Conservation (phyloP, 345 rosid genomes). For the Lepidium didymum region DNA sequence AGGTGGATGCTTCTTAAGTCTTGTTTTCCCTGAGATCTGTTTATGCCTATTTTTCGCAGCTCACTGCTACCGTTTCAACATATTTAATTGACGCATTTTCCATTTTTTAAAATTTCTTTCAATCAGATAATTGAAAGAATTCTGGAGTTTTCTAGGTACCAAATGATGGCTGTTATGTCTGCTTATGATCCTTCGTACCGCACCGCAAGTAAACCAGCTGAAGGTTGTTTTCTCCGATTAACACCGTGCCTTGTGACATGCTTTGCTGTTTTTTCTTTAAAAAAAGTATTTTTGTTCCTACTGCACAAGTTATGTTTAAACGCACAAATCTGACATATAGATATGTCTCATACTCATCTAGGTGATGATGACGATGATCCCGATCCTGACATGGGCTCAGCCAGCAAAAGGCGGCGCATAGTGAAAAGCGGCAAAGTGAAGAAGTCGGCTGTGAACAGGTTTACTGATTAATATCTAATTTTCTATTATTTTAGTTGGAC, state of each 20-base stretch:
- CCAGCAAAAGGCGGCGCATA: conserved; percentile 70
- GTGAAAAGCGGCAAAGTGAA: conserved; percentile 63
- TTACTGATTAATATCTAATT: conserved; percentile 29
- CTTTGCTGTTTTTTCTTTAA: not conserved
- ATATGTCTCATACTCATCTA: conserved; percentile 29
- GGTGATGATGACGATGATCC: conserved; percentile 88
- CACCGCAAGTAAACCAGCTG: conserved; percentile 71
- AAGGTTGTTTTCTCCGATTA: conserved; percentile 47
- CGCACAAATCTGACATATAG: conserved; percentile 9
- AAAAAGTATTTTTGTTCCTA: not conserved
- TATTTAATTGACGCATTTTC: not conserved
- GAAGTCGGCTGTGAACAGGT: conserved; percentile 74
- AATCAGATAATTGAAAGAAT: conserved; percentile 88
- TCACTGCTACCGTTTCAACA: not conserved
- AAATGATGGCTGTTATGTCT: conserved; percentile 76
- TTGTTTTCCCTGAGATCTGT: conserved; percentile 2
- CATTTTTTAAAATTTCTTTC: conserved; percentile 9
- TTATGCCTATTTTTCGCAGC: not conserved
- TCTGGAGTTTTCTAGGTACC: conserved; percentile 91
- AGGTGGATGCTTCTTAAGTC: conserved; percentile 44
- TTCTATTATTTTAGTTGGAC: conserved; percentile 2
- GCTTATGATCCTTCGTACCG: conserved; percentile 93
- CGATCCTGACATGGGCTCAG: conserved; percentile 63
- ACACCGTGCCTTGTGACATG: not conserved
- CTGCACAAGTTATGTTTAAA: conserved; percentile 2